A percentile compares a stretch with the other conserved stretches of the same genome.
These are phyloP conservation scores for Fusarium papillatum DNA, from an alignment of 2,329 filamentous ascomycete species.

Conservation along the genomic window DNA sequence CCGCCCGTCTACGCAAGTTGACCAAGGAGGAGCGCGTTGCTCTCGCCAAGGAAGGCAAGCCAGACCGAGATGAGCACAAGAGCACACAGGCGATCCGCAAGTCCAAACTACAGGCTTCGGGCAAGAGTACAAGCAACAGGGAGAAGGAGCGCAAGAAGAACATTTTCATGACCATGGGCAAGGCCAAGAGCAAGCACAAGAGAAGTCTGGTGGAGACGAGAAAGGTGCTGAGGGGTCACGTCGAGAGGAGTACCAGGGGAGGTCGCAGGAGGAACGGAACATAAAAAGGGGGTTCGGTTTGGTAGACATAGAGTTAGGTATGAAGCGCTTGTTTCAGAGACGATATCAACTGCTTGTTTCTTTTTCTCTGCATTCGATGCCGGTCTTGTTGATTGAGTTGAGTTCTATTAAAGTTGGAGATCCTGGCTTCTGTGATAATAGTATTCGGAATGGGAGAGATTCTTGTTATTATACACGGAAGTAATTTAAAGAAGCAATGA, in stretches of 20 bases:
- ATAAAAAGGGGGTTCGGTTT: slow-evolving; percentile 30
- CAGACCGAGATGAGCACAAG: slow-evolving; percentile 84
- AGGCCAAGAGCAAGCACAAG: slow-evolving; percentile 97
- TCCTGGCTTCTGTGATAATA: neutral
- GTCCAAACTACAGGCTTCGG: slow-evolving; percentile 88
- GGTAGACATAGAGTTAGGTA: slow-evolving; percentile 20
- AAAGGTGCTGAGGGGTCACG: slow-evolving; percentile 84
- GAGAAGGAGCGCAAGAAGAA: slow-evolving; percentile 99
- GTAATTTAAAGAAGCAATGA: neutral
- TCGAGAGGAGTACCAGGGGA: slow-evolving; percentile 86
- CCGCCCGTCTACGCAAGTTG: slow-evolving; percentile 83
- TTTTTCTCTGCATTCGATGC: neutral
- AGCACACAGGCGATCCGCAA: slow-evolving; percentile 86
- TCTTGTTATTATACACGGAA: neutral
- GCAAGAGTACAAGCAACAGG: slow-evolving; percentile 97
- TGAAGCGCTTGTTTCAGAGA: slow-evolving; percentile 22
- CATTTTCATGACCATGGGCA: slow-evolving; percentile 97
- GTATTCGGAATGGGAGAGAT: neutral
- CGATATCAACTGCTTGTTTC: slow-evolving; percentile 22
- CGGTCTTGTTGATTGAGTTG: neutral
- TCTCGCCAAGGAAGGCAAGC: slow-evolving; percentile 85
- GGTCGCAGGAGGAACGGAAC: slow-evolving; percentile 81
- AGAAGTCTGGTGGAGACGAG: slow-evolving; percentile 89
- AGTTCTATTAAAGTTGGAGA: neutral
- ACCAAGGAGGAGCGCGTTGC: slow-evolving; percentile 93